Conservation (phyloP, 2,329 filamentous ascomycete species). For the Aureobasidium zeae region DNA sequence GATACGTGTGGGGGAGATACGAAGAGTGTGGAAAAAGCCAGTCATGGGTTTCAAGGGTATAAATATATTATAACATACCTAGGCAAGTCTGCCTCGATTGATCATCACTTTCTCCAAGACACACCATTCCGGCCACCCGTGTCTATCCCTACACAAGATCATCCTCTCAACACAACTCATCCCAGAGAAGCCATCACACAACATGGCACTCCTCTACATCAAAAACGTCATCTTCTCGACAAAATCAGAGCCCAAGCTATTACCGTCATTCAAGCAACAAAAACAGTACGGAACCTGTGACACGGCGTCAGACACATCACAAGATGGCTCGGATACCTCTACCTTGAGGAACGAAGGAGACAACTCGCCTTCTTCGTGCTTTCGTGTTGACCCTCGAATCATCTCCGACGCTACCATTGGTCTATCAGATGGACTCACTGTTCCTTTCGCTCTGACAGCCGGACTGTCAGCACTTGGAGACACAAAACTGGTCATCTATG, state of each 20-base stretch:
- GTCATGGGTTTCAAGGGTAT: not conserved
- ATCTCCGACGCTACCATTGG: slow-evolving; percentile 39
- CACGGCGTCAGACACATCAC: not conserved
- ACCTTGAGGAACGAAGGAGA: not conserved
- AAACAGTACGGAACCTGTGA: slow-evolving; percentile 10
- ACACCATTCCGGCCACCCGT: not conserved
- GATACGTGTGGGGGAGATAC: too few relatives aligned
- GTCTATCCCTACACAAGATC: not conserved
- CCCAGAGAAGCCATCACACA: not conserved
- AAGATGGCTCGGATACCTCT: not conserved
- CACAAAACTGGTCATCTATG: slow-evolving; percentile 33
- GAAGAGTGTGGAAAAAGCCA: too few relatives aligned
- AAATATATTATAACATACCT: slow-evolving; percentile 1
- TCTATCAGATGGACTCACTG: slow-evolving; percentile 35
- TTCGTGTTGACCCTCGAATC: slow-evolving; percentile 29
- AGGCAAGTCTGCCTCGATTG: not conserved
- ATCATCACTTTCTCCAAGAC: not conserved
- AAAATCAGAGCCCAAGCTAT: not conserved
- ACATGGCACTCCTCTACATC: slow-evolving; percentile 10
- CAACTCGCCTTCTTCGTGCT: slow-evolving; percentile 1
- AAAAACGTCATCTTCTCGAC: slow-evolving; percentile 6
- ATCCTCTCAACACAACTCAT: not conserved
- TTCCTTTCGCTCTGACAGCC: slow-evolving; percentile 36
- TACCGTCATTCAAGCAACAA: slow-evolving; percentile 10
- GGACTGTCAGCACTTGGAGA: slow-evolving; percentile 34